Evolutionary conservation across 2,329 filamentous ascomycete genomes (phyloP).

Genomic region (Pseudocercospora crystallina): DNA sequence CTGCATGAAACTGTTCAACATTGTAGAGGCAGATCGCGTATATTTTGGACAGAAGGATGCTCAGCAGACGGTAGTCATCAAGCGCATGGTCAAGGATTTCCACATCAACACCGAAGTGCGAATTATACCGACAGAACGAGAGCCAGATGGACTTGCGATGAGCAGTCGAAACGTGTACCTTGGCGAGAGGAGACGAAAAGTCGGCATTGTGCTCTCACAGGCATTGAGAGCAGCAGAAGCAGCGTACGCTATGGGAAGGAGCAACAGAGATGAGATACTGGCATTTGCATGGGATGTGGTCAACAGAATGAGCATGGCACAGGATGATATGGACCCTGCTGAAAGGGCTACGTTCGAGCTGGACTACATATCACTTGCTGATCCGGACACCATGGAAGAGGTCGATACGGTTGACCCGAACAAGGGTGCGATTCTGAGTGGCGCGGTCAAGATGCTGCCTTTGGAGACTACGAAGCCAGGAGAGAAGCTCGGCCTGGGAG

Average conservation of each 20-base stretch:
- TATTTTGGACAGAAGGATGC: conserved; percentile 99
- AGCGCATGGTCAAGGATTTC: conserved; percentile 83
- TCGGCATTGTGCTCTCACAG: conserved; percentile 70
- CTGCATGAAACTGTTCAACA: conserved; percentile 91
- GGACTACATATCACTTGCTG: conserved; percentile 89
- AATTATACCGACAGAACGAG: conserved; percentile 72
- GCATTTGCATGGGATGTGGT: conserved; percentile 66
- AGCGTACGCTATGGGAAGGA: conserved; percentile 58
- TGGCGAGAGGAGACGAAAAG: conserved; percentile 67
- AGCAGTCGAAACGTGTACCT: conserved; percentile 95
- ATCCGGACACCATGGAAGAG: conserved; percentile 81
- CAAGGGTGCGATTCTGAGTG: conserved; percentile 80
- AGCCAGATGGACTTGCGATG: conserved; percentile 79
- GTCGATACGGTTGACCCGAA: conserved; percentile 66
- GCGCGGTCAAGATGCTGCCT: conserved; percentile 85
- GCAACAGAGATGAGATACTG: conserved; percentile 66
- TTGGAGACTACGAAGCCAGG: conserved; percentile 67
- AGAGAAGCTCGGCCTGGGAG: conserved; percentile 71
- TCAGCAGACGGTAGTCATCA: conserved; percentile 90
- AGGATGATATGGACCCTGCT: conserved; percentile 59
- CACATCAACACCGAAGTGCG: conserved; percentile 73
- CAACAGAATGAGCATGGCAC: conserved; percentile 56
- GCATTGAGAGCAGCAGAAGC: conserved; percentile 70
- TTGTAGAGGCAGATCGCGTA: conserved; percentile 72
- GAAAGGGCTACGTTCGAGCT: conserved; percentile 74